phyloP scores from a whole-genome alignment of 305 asterid genomes.

The Fraxinus sp. region DNA sequence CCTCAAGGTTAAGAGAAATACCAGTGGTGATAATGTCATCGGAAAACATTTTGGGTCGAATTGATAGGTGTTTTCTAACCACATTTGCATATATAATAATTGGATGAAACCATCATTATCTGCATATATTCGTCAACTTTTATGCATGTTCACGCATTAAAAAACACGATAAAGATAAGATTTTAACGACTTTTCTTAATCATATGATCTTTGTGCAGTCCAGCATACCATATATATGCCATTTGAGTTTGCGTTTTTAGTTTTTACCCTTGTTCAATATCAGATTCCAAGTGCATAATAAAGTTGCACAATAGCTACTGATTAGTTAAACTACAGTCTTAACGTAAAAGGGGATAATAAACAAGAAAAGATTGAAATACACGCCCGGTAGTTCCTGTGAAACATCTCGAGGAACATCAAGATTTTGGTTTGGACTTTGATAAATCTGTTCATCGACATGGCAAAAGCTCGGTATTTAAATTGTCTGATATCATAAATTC shows the following conservation, averaged over 20 bases:
- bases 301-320: background rate
- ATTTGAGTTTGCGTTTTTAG: background rate
- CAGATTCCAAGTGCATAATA: background rate
- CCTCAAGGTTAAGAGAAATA: conserved; percentile 58
- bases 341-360: background rate
- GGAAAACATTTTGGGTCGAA: conserved; percentile 65
- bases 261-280: background rate
- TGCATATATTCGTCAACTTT: background rate
- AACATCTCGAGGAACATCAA: background rate
- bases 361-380: background rate
- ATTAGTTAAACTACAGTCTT: background rate
- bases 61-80: conserved; percentile 57
- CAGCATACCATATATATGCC: background rate
- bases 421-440: background rate
- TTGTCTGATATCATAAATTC: background rate
- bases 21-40: conserved; percentile 96
- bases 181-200: background rate
- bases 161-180: background rate
- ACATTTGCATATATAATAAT: background rate
- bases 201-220: background rate
- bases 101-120: background rate
- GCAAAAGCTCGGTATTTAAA: background rate
- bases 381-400: background rate
- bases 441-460: background rate
- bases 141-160: background rate